Percentiles rank a stretch among this genome's conserved stretches.
phyloP scores from a whole-genome alignment of 179 eudicot species.

The Silene vulgaris region DNA sequence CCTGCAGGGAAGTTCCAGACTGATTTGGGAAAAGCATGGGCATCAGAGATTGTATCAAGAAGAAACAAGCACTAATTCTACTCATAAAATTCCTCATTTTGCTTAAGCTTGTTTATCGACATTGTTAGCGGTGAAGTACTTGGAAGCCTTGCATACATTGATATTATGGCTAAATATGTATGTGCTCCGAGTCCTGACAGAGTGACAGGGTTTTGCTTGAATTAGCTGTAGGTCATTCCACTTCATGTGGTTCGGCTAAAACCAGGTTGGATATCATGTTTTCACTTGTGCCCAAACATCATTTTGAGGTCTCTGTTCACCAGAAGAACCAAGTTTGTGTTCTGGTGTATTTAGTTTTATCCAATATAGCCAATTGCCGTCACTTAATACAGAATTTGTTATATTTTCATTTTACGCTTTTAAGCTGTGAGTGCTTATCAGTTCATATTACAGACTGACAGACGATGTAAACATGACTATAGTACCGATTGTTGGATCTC shows the following conservation, averaged over 20 bases:
- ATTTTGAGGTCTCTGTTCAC: neutral
- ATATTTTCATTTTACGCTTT: too few relatives aligned
- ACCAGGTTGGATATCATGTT: conserved; percentile 1
- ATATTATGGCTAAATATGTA: neutral
- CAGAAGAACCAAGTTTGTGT: neutral
- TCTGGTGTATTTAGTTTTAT: neutral
- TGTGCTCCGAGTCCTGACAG: too few relatives aligned
- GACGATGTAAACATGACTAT: too few relatives aligned
- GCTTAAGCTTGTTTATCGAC: conserved; percentile 11
- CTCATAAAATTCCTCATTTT: neutral
- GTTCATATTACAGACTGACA: too few relatives aligned
- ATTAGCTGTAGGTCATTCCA: neutral
- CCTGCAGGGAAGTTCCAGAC: conserved; percentile 89
- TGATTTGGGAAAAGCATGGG: conserved; percentile 85
- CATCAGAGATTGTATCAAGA: conserved; percentile 71
- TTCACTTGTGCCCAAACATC: neutral
- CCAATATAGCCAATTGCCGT: neutral
- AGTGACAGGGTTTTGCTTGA: too few relatives aligned
- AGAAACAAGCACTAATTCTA: conserved; percentile 32
- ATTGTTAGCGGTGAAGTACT: neutral
- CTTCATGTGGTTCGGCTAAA: neutral
- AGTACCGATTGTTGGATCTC: too few relatives aligned
- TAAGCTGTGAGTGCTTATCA: too few relatives aligned
- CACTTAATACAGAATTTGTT: neutral
- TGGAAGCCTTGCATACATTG: neutral